A percentile compares a stretch with the other conserved stretches of the same genome.
phyloP scores from a whole-genome alignment of 106 monocot genomes.

The Posidonia australis region DNA sequence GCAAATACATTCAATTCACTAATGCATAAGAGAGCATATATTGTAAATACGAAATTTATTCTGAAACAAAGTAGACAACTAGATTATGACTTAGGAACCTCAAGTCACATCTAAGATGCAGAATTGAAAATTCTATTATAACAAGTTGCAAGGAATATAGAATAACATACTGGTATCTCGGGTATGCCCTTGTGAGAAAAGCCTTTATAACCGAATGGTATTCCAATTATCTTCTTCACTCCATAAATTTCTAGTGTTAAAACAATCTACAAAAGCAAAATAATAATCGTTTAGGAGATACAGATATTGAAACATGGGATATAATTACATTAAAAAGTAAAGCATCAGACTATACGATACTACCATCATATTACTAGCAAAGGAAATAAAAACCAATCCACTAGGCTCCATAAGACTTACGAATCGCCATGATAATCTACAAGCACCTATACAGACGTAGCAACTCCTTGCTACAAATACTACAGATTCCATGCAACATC shows the following conservation, averaged over 20 bases:
- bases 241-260: slow-evolving; percentile 87
- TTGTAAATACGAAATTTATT: too few species aligned
- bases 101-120: too few species aligned
- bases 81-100: too few species aligned
- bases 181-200: slow-evolving; percentile 46
- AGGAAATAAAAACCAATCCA: too few species aligned
- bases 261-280: slow-evolving; percentile 57
- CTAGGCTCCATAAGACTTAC: too few species aligned
- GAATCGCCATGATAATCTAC: too few species aligned
- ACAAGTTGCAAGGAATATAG: neutral
- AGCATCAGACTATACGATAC: too few species aligned
- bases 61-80: too few species aligned
- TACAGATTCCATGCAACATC: too few species aligned
- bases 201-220: slow-evolving; percentile 73
- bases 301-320: neutral
- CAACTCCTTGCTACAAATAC: too few species aligned
- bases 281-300: neutral
- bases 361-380: too few species aligned
- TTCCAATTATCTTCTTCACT: slow-evolving; percentile 75
- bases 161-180: slow-evolving; percentile 44
- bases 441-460: too few species aligned
- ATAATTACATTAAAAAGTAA: neutral
- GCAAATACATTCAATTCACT: neutral
- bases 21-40: neutral
- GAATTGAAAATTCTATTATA: neutral